Evolutionary conservation across 352 stramenopile genomes (phyloP).

Genomic region (Plasmopara muralis): DNA sequence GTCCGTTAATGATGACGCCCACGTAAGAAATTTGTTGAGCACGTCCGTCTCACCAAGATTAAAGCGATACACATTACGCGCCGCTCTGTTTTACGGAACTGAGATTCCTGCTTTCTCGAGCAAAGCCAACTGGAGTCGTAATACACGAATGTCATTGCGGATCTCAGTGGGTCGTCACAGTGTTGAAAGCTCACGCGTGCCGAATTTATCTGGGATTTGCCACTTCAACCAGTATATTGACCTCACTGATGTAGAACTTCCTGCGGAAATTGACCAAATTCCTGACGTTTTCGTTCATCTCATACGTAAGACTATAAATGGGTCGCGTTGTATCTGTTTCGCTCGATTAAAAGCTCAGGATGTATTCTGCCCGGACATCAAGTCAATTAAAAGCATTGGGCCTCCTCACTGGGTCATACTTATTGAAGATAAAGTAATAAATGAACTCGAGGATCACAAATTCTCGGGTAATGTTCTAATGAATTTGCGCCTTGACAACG

Average conservation of each 20-base stretch:
- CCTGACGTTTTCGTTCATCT: constrained; percentile 81
- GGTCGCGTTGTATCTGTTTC: constrained; percentile 69
- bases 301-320: constrained; percentile 46
- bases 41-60: constrained; percentile 29
- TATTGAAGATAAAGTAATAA: constrained; percentile 66
- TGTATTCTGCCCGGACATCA: constrained; percentile 42
- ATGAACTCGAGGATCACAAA: constrained; percentile 77
- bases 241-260: constrained; percentile 45
- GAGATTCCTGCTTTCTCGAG: constrained; percentile 74
- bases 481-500: constrained; percentile 54
- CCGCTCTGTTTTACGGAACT: constrained; percentile 65
- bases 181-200: constrained; percentile 40
- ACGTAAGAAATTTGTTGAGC: constrained; percentile 57
- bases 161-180: constrained; percentile 58
- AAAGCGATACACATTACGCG: constrained; percentile 54
- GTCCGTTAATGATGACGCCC: constrained; percentile 56
- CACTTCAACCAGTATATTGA: constrained; percentile 78
- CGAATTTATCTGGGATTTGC: constrained; percentile 71
- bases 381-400: constrained; percentile 30
- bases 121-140: constrained; percentile 60
- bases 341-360: constrained; percentile 67
- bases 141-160: constrained; percentile 67
- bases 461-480: constrained; percentile 81
- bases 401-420: constrained; percentile 65
- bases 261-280: constrained; percentile 60